A percentile compares a stretch with the other conserved stretches of the same genome.
Conservation (phyloP, 345 rosid genomes). For the Linum trigynum region DNA sequence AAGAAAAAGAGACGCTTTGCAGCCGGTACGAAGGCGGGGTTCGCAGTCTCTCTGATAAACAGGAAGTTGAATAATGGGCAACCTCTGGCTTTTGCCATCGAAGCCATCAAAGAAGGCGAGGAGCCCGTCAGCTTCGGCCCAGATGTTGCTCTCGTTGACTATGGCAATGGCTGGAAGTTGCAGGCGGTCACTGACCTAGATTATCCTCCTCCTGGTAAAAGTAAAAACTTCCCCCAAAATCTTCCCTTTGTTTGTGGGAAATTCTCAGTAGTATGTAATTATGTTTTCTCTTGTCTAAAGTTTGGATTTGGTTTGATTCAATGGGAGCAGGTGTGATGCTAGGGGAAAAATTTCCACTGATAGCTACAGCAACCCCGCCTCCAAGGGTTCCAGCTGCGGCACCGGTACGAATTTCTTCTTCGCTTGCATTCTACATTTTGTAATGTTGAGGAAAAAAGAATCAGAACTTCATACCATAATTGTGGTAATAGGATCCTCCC, state of each 20-base stretch:
- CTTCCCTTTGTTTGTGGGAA: background rate
- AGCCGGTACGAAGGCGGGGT: constrained; percentile 59
- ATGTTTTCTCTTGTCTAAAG: background rate
- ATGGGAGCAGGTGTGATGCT: constrained; percentile 25
- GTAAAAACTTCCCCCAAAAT: background rate
- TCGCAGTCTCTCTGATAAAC: constrained; percentile 70
- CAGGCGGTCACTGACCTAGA: constrained; percentile 42
- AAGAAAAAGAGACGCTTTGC: constrained; percentile 56
- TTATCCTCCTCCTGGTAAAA: constrained; percentile 34
- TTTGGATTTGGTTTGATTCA: background rate
- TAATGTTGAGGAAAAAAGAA: background rate
- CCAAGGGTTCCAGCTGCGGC: constrained; percentile 14
- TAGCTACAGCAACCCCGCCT: constrained; percentile 4
- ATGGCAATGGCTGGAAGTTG: constrained; percentile 61
- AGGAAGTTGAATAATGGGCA: constrained; percentile 38
- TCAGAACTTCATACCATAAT: background rate
- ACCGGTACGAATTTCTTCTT: constrained; percentile 20
- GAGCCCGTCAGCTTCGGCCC: constrained; percentile 75
- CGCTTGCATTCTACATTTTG: background rate
- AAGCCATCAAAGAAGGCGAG: constrained; percentile 58
- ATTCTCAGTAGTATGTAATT: background rate
- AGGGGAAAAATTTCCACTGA: constrained; percentile 9
- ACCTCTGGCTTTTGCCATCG: constrained; percentile 41
- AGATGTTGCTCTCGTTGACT: constrained; percentile 49
- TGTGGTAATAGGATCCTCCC: background rate